Evolutionary conservation across 768 basidiomycete genomes (phyloP), one percentile per base, ranked within the genome.

Genomic region (Mrakia frigida): DNA sequence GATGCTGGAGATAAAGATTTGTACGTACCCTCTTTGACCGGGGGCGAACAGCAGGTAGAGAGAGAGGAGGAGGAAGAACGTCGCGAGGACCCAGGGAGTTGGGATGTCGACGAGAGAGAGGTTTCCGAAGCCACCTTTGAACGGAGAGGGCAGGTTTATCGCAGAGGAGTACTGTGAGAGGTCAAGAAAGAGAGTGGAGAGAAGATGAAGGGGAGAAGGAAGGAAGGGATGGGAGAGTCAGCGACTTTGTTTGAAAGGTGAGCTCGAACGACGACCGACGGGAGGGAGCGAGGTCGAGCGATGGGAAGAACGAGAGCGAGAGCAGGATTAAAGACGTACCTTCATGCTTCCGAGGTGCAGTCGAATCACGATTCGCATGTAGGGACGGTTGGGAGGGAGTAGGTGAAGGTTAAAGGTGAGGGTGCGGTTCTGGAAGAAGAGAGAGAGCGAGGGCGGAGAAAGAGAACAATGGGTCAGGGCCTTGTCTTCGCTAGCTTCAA

Each of bases 71-170:
- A 77, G 59, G 73, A 53, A 46, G 67, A 75, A 77, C 43, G 39
- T 70, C 9, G 50, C 59, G 69, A 43, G 39, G 35, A 39, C 73
- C 71, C 25, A 56, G 80, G 80, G 81, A 79, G 79, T 73, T 56
- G 80, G 23, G 79, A 77, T 81, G 25, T 81, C 81, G 7, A 79
- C 81, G 37, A 81, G 82, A 28, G 52, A 75, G 46, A 50, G 13
- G 16, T 2, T 2, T 50, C 16, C 16, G 21, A 50, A 18, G 31
- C 80, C 83, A 41, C 80, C 81, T 41, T 82, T 84, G 28, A 70
- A 74, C n/a, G 79, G 78, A 60, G 81, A 81, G 25, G 65, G 39
- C 18, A 68, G 33, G 37, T 35, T 39, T 7, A 68, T 39, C 4
- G 63, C 63, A 18, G 65, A 68, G 23, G 65, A 39, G 35, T 68